These are phyloP conservation scores for Komagataella phaffii DNA, from an alignment of 805 yeast species.

Conservation along the genomic window DNA sequence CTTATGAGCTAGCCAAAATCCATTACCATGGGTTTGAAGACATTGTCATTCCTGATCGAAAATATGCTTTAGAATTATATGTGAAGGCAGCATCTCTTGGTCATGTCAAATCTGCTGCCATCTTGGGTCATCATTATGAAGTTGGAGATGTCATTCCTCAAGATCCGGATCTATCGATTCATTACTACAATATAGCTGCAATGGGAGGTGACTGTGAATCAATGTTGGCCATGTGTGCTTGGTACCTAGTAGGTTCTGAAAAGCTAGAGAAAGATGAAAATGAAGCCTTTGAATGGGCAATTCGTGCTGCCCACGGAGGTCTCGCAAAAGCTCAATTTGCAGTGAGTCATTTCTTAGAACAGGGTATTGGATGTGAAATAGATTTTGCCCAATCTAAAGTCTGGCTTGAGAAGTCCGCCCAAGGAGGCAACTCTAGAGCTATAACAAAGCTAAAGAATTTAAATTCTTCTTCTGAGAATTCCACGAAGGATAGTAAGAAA, in stretches of 20 bases:
- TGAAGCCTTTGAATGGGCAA: conserved; percentile 94
- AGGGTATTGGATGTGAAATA: conserved; percentile 73
- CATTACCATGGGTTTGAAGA: conserved; percentile 78
- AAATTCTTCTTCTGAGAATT: background rate
- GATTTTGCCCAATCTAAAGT: conserved; percentile 42
- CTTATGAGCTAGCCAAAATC: conserved; percentile 80
- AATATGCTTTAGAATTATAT: conserved; percentile 76
- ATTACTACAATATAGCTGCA: conserved; percentile 88
- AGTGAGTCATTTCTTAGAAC: conserved; percentile 69
- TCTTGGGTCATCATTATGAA: conserved; percentile 78
- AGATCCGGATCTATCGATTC: conserved; percentile 76
- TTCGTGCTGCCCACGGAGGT: conserved; percentile 66
- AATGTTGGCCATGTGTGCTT: conserved; percentile 91
- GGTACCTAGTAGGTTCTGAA: conserved; percentile 89
- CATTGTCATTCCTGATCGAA: conserved; percentile 69
- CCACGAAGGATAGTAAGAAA: background rate
- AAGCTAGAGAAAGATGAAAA: conserved; percentile 69
- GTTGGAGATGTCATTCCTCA: conserved; percentile 63
- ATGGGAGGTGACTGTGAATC: conserved; percentile 76
- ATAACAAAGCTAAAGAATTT: background rate
- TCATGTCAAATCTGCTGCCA: conserved; percentile 65
- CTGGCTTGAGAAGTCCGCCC: conserved; percentile 72
- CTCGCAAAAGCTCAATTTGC: conserved; percentile 77
- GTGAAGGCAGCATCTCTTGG: conserved; percentile 85
- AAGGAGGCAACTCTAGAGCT: conserved; percentile 12